A percentile compares a stretch with the other conserved stretches of the same genome.
phyloP scores from a whole-genome alignment of 169 alveolate species.

The Eimeria necatrix region DNA sequence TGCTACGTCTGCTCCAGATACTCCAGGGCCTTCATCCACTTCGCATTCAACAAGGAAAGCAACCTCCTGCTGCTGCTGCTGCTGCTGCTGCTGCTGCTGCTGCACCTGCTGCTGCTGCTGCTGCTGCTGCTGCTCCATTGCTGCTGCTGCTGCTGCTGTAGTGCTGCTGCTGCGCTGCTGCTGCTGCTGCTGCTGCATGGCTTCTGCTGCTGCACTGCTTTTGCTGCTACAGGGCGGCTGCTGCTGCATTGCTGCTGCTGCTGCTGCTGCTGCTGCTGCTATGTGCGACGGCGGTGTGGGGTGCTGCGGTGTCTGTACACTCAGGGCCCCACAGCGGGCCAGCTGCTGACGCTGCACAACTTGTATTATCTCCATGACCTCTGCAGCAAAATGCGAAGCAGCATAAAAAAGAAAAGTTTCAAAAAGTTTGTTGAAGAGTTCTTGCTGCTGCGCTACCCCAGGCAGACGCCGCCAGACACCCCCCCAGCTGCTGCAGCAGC shows the following conservation, averaged over 20 bases:
- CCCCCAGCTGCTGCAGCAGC: too few species aligned
- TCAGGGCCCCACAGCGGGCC: conserved; percentile 80
- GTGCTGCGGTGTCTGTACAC: neutral
- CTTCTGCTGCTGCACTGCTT: too few species aligned
- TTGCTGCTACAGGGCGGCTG: too few species aligned
- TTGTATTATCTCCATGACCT: conserved; percentile 75
- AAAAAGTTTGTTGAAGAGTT: conserved; percentile 23
- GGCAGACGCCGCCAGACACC: too few species aligned
- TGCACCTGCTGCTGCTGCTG: neutral
- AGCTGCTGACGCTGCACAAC: conserved; percentile 83
- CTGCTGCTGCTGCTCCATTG: neutral
- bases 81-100: neutral
- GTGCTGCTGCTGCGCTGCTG: too few species aligned
- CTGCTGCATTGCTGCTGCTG: too few species aligned
- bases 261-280: too few species aligned
- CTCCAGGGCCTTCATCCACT: conserved; percentile 94
- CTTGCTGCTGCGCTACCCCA: neutral
- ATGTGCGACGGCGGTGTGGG: too few species aligned
- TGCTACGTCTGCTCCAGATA: conserved; percentile 96
- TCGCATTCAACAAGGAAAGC: conserved; percentile 86
- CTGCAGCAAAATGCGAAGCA: conserved; percentile 14
- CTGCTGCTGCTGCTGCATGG: too few species aligned
- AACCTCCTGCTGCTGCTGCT: neutral
- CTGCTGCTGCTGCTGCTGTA: neutral
- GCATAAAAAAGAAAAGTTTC: conserved; percentile 9